Evolutionary conservation across 768 basidiomycete species (phyloP), one percentile per base, ranked within the genome.

Genomic region (Boletus reticulatus): DNA sequence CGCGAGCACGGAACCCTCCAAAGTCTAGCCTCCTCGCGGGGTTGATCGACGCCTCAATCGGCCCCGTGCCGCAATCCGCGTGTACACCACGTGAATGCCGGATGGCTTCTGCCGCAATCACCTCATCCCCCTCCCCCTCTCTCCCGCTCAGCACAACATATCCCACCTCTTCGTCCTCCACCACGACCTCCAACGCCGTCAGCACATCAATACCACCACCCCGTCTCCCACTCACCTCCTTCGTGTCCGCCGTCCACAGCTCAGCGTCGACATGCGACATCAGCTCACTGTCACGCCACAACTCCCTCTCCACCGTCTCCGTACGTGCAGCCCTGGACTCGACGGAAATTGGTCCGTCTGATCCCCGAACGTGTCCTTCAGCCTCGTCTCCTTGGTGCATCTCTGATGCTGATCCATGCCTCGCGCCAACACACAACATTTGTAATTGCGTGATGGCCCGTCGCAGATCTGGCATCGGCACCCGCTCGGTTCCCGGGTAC

Each of bases 361-460:
- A 63, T 71, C 67, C 58, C 65, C 65, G 59, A 61, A 56, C 61
- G 58, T 65, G 59, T 64, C 61, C 60, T 55, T 43, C 55, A 59
- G 65, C 71, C 71, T 69, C 70, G 44, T 61, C 63, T 20, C 52
- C 69, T 64, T 52, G 62, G 57, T 58, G 62, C 63, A 57, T 65
- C 59, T 64, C 57, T 70, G 56, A 51, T 57, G 49, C 24, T 69
- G 66, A 62, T 67, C 67, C 70, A 69, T 68, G 68, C 62, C 59
- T 68, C 53, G 58, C 66, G 22, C 65, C 65, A 49, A 71, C 63
- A 66, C 78, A 80, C 62, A 71, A 63, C 55, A 86, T 71, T 72
- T 93, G 87, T 51, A 92, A 74, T 49, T 78, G 69, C 63, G 79
- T 78, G 57, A 93, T 84, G 20, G 82, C 76, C 59, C 77, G 77